Evolutionary conservation across 176 grass and related monocot genomes (phyloP).

Genomic region (Ensete ventricosum): DNA sequence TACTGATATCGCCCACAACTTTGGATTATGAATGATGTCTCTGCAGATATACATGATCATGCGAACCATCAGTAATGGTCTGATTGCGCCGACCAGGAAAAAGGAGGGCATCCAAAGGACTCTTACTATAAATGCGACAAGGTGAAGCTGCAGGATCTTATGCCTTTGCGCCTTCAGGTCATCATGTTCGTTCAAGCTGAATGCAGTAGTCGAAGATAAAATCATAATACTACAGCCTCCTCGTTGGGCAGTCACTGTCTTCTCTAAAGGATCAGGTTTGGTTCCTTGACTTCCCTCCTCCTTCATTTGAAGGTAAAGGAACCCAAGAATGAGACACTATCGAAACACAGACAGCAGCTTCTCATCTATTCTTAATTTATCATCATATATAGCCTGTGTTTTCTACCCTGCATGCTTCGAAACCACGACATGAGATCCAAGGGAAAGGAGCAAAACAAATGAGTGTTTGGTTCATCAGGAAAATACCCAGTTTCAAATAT

Average conservation of each 20-base stretch:
- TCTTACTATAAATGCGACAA: too few species aligned
- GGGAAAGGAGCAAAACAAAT: neutral
- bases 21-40: too few species aligned
- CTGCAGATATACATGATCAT: too few species aligned
- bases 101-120: too few species aligned
- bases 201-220: neutral
- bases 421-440: neutral
- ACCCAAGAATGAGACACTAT: constrained; percentile 3
- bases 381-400: too few species aligned
- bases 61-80: too few species aligned
- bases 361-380: neutral
- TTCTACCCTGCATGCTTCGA: neutral
- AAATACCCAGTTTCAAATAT: neutral
- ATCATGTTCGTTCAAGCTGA: neutral
- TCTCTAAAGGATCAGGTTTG: constrained; percentile 3
- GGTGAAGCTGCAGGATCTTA: too few species aligned
- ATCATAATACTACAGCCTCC: neutral
- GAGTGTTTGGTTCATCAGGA: neutral
- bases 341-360: constrained; percentile 19
- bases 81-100: too few species aligned
- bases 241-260: constrained; percentile 20
- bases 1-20: too few species aligned
- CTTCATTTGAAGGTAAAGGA: constrained; percentile 30
- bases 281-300: constrained; percentile 11
- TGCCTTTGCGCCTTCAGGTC: too few species aligned